Base-by-base conservation (phyloP, 1,284 basidiomycete species). In the Ganoderma sp. region DNA sequence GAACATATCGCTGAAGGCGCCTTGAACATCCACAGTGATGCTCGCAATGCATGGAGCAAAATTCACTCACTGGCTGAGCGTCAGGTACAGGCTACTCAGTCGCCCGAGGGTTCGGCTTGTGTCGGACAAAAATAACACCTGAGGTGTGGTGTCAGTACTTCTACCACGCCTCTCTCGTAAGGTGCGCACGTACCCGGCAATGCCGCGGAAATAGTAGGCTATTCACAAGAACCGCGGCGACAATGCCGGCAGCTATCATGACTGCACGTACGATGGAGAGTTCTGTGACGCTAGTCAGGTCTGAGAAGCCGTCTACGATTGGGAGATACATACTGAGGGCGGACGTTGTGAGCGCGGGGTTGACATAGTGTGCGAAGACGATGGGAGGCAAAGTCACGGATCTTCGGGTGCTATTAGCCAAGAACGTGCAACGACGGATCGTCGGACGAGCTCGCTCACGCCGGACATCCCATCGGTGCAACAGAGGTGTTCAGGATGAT, bases 201-300 rank as follows among this genome's bases (percentile, higher is more conserved):
- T 86, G 84, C 50, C 83, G 79, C 61, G 85, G 85, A 69, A 84
- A 87, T 9, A 87, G 65, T 5, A 85, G 61, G 45, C 80, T 82
- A 71, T 85, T 87, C 76, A 84, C 78, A 25, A 81, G 57, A 14
- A 87, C 70, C 3, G 85, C 85, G 7, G 80, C 80, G 34, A 86
- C 70, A 64, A 86, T 85, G 17, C 85, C 85, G 34, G 79, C 77
- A 42, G 79, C 78, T 48, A 86, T 87, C 78, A 83, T 81, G 1
- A 77, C 69, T 25, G 79, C 81, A 58, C 85, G 79, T 37, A 81
- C 75, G 17, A 79, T 71, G 7, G 84, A 82, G 10, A 86, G 75
- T 62, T 76, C 85, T 87, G 58, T 14, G 52, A n/a, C 37, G 25
- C 39, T 54, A 58, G 37, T 65, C 54, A 63, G 62, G 64, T 59